Evolutionary conservation across 257 asterid genomes (phyloP), one percentile per base, ranked within the genome.

Genomic region (Catharanthus roseus): DNA sequence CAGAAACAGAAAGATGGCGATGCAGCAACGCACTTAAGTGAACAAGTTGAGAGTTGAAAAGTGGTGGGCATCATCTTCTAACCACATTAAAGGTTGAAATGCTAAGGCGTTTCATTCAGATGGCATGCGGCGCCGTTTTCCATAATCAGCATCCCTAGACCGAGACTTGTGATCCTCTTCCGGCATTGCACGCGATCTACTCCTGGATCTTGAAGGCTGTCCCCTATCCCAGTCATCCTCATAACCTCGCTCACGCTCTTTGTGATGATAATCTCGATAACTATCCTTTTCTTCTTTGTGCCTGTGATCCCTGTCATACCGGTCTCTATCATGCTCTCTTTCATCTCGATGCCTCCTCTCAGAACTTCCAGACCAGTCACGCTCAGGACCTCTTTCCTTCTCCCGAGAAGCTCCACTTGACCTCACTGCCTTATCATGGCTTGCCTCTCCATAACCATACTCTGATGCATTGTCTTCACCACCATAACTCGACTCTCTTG

Each of bases 401-500:
- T 82, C 85, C 77, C 77, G 56, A 7, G 88, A 62, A 61, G 73
- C 82, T 61, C 81, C 84, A 78, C 75, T 77, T 39, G 87, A 75
- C 83, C 81, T 72, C 29, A 73, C 80, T 39, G 82, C 87, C 61
- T 81, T 85, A 56, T 79, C 86, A 13, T 81, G 87, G 80, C 80
- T 81, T 45, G 71, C 90, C 69, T 77, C 86, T 77, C 83, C 85
- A 70, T 79, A 79, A 42, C 83, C 85, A 53, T 83, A 79, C 29
- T 85, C 90, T 69, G 90, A 83, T 26, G 84, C 86, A 63, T 80
- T 80, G 73, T 81, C 90, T 57, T 82, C 89, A 34, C 82, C 86
- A 23, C 85, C 86, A 75, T 85, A 80, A 69, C 89, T 85, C 15
- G 87, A 85, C 77, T 85, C 89, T 57, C 89, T 78, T 54, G 87